phyloP scores from a whole-genome alignment of 2,329 filamentous ascomycete genomes.

The Aureobasidium sp. region DNA sequence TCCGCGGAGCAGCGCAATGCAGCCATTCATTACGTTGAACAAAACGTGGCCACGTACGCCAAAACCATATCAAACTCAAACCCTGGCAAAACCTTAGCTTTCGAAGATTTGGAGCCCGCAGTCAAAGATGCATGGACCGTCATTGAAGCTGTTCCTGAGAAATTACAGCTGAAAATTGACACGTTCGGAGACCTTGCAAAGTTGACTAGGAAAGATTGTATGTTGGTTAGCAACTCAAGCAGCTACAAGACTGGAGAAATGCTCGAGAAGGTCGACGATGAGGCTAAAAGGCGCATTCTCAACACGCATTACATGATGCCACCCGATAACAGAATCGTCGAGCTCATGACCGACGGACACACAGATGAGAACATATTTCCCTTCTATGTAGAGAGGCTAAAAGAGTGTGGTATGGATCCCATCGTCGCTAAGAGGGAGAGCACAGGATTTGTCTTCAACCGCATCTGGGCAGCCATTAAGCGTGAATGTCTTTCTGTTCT shows the following conservation, averaged over 20 bases:
- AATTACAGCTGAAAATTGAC: conserved; percentile 42
- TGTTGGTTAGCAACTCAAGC: conserved; percentile 47
- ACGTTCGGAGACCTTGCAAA: conserved; percentile 44
- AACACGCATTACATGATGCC: conserved; percentile 51
- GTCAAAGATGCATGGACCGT: conserved; percentile 46
- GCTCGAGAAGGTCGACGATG: conserved; percentile 36
- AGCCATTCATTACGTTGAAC: conserved; percentile 36
- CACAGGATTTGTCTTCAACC: conserved; percentile 50
- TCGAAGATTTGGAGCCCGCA: conserved; percentile 35
- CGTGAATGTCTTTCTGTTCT: conserved; percentile 45
- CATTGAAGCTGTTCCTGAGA: conserved; percentile 50
- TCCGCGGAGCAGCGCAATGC: conserved; percentile 31
- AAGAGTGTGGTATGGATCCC: conserved; percentile 38
- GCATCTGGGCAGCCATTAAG: conserved; percentile 52
- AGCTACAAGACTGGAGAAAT: conserved; percentile 48
- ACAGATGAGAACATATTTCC: conserved; percentile 40
- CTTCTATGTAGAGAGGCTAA: conserved; percentile 38
- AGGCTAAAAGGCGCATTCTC: conserved; percentile 35
- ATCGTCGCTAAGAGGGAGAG: conserved; percentile 43
- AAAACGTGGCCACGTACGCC: conserved; percentile 27
- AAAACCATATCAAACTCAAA: not conserved
- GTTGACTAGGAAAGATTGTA: conserved; percentile 38
- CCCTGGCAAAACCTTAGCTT: conserved; percentile 28
- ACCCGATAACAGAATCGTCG: conserved; percentile 36
- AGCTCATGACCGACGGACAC: conserved; percentile 47